Conservation (phyloP, 352 stramenopile species). For the Elongisporangium undulatum region DNA sequence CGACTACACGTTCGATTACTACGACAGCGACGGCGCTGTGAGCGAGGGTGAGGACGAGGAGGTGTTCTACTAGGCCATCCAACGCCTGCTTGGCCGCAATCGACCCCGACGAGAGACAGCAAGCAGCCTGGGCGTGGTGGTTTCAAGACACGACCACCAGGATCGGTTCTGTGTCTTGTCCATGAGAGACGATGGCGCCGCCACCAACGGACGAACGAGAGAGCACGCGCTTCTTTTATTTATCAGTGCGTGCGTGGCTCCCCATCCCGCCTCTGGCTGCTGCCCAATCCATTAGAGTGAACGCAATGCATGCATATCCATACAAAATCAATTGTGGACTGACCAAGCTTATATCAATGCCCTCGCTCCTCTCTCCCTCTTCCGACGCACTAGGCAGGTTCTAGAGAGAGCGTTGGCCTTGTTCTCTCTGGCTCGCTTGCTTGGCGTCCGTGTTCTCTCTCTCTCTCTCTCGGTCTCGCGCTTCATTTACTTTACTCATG, state of each 20-base stretch:
- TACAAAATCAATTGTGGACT: background rate
- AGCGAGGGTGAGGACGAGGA: slow-evolving; percentile 72
- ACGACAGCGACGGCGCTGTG: slow-evolving; percentile 55
- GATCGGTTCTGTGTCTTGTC: no score
- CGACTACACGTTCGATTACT: slow-evolving; percentile 82
- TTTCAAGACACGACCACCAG: no score
- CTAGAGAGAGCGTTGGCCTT: no score
- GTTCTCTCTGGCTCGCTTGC: no score
- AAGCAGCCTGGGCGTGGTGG: background rate
- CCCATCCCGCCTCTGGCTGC: background rate
- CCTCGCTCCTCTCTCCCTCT: background rate
- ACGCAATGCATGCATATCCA: no score
- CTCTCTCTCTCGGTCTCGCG: slow-evolving; percentile 1
- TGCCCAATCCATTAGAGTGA: no score
- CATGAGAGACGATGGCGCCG: background rate
- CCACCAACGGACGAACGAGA: background rate
- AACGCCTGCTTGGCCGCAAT: no score
- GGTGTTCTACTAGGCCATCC: slow-evolving; percentile 65
- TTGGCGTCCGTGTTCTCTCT: no score
- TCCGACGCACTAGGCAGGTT: background rate
- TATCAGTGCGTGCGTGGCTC: background rate
- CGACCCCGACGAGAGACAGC: background rate
- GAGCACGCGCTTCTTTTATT: background rate
- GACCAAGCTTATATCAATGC: background rate
- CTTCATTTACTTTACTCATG: slow-evolving; percentile 34